Evolutionary conservation across 2,329 filamentous ascomycete species (phyloP).

Genomic region (Fusarium drepaniforme): DNA sequence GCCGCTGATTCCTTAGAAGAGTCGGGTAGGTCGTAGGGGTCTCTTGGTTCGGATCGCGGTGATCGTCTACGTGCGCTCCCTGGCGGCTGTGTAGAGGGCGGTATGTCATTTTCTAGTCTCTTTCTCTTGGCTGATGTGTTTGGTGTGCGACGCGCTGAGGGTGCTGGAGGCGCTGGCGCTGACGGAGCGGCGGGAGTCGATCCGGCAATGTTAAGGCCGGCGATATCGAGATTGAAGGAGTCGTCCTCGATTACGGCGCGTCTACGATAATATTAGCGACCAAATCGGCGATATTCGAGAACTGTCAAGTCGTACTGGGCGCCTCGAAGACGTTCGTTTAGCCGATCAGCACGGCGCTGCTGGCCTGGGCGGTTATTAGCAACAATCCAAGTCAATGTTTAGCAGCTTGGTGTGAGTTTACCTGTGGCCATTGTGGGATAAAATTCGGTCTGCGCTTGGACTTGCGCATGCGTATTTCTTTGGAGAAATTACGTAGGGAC

Average conservation of each 20-base stretch:
- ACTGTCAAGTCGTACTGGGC: conserved; percentile 63
- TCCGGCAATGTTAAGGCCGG: conserved; percentile 51
- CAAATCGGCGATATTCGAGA: not conserved
- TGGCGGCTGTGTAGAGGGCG: conserved; percentile 19
- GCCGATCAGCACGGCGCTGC: conserved; percentile 70
- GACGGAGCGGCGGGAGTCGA: conserved; percentile 35
- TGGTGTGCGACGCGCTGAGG: conserved; percentile 55
- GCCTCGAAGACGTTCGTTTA: conserved; percentile 74
- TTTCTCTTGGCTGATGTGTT: conserved; percentile 63
- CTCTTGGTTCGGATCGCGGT: conserved; percentile 29
- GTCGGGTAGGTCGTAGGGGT: conserved; percentile 47
- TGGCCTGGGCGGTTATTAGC: conserved; percentile 44
- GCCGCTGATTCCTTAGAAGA: conserved; percentile 46
- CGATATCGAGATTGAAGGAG: conserved; percentile 68
- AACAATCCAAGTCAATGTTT: not conserved
- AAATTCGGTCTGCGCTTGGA: not conserved
- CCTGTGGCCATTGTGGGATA: conserved; percentile 51
- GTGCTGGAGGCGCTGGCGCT: conserved; percentile 37
- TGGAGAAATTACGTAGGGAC: rapidly evolving
- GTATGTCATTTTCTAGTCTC: conserved; percentile 48
- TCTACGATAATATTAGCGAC: conserved; percentile 46
- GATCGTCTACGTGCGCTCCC: conserved; percentile 32
- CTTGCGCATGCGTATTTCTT: conserved; percentile 15
- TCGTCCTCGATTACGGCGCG: conserved; percentile 70
- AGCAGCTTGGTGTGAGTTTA: conserved; percentile 22